A percentile compares a stretch with the other conserved stretches of the same genome.
phyloP scores from a whole-genome alignment of 257 asterid species.

The Solanum chmielewskii region DNA sequence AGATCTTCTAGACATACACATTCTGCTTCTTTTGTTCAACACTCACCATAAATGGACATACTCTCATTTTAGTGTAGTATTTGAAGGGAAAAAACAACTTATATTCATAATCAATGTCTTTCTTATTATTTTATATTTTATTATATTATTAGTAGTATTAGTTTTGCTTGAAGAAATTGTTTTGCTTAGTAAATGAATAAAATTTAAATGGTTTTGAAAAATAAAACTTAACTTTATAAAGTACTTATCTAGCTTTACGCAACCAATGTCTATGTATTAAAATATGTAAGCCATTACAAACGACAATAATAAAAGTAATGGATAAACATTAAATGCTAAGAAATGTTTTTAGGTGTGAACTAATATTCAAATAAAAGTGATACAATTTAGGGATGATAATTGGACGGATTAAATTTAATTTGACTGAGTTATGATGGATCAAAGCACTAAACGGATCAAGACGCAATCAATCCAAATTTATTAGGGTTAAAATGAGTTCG shows the following conservation, averaged over 20 bases:
- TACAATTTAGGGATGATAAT: too few species aligned
- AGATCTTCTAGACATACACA: too few species aligned
- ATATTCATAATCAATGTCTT: not conserved
- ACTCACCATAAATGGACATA: not conserved
- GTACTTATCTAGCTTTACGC: not conserved
- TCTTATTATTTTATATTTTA: too few species aligned
- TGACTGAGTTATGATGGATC: too few species aligned
- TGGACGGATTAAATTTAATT: too few species aligned
- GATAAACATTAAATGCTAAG: not conserved
- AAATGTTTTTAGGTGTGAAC: not conserved
- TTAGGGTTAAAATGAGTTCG: fast-evolving
- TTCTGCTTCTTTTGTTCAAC: too few species aligned
- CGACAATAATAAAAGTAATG: not conserved
- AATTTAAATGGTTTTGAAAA: not conserved
- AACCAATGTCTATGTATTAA: not conserved
- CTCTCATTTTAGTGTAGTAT: not conserved
- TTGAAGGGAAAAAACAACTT: not conserved
- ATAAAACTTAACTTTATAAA: not conserved
- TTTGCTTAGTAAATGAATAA: not conserved
- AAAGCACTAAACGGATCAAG: too few species aligned
- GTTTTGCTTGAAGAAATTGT: not conserved
- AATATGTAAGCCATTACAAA: too few species aligned
- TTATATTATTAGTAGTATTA: not conserved
- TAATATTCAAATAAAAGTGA: not conserved
- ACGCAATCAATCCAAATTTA: too few species aligned